A percentile compares a stretch with the other conserved stretches of the same genome.
Evolutionary conservation across 352 stramenopile genomes (phyloP).

Genomic region (Phytophthora ramorum): DNA sequence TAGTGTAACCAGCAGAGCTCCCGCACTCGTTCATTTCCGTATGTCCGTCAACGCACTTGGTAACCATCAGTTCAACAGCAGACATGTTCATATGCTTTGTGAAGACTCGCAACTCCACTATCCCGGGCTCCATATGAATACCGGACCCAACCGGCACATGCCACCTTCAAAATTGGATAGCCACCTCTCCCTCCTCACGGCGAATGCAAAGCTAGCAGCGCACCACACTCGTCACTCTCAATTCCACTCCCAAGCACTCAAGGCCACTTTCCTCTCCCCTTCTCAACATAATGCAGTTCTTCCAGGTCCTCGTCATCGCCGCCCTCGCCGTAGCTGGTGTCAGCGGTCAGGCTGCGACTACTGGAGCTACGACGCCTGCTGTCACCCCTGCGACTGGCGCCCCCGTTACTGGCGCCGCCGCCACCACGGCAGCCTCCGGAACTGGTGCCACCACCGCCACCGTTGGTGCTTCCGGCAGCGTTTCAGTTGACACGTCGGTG

Average conservation of each 20-base stretch:
- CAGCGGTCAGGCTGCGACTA: constrained; percentile 16
- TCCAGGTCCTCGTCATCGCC: constrained; percentile 36
- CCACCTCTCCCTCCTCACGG: constrained; percentile 10
- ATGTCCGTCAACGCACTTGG: too few species aligned
- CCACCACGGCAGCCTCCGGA: neutral
- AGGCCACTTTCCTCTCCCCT: neutral
- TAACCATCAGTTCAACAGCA: too few species aligned
- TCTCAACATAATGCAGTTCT: constrained; percentile 36
- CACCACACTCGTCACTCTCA: constrained; percentile 12
- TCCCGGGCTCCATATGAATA: too few species aligned
- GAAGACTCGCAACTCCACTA: too few species aligned
- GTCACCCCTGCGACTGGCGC: neutral
- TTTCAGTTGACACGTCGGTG: constrained; percentile 4
- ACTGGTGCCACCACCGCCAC: neutral
- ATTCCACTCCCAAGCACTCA: constrained; percentile 22
- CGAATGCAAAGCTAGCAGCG: neutral
- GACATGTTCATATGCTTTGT: too few species aligned
- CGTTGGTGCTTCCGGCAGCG: constrained; percentile 1
- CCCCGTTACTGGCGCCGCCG: too few species aligned
- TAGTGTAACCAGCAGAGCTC: too few species aligned
- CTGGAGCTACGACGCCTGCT: neutral
- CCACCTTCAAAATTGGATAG: too few species aligned
- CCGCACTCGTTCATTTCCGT: too few species aligned
- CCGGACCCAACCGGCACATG: too few species aligned
- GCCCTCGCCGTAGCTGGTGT: constrained; percentile 29